These are phyloP conservation scores for Globisporangium lucens DNA, from an alignment of 352 stramenopile species.

Conservation along the genomic window DNA sequence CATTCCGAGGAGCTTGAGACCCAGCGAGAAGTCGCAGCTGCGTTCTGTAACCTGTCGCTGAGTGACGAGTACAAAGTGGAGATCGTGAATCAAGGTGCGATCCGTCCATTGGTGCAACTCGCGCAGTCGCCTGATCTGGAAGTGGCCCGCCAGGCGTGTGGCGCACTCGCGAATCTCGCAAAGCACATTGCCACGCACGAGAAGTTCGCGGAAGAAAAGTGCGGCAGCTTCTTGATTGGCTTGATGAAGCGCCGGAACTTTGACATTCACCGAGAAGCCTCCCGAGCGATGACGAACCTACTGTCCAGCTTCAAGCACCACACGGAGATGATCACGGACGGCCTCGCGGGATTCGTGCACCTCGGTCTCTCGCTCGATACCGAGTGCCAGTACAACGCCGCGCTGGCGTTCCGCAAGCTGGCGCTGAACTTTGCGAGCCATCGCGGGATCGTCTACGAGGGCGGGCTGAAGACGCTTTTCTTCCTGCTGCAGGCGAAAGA, in stretches of 20 bases:
- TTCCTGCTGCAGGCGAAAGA: slow-evolving; percentile 90
- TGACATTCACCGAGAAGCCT: slow-evolving; percentile 94
- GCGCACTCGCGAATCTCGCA: slow-evolving; percentile 92
- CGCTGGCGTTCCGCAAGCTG: slow-evolving; percentile 94
- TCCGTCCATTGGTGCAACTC: slow-evolving; percentile 81
- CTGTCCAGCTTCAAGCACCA: slow-evolving; percentile 93
- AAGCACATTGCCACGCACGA: slow-evolving; percentile 93
- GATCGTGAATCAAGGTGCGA: slow-evolving; percentile 79
- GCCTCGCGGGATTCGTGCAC: slow-evolving; percentile 87
- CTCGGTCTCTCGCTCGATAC: slow-evolving; percentile 88
- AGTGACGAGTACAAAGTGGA: slow-evolving; percentile 91
- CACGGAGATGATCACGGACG: slow-evolving; percentile 87
- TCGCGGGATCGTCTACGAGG: slow-evolving; percentile 77
- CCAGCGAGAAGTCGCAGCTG: slow-evolving; percentile 92
- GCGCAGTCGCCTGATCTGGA: slow-evolving; percentile 90
- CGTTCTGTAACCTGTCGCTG: slow-evolving; percentile 93
- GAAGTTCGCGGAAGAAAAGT: slow-evolving; percentile 73
- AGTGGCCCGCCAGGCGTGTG: slow-evolving; percentile 89
- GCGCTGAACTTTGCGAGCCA: slow-evolving; percentile 91
- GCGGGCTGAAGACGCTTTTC: slow-evolving; percentile 90
- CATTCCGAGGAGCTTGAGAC: slow-evolving; percentile 92
- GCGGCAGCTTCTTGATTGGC: slow-evolving; percentile 68
- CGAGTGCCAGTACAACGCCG: slow-evolving; percentile 95
- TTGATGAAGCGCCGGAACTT: slow-evolving; percentile 84
- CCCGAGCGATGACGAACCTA: slow-evolving; percentile 91